Conservation (phyloP, 495 filamentous ascomycete genomes). For the Niebla homalea region DNA sequence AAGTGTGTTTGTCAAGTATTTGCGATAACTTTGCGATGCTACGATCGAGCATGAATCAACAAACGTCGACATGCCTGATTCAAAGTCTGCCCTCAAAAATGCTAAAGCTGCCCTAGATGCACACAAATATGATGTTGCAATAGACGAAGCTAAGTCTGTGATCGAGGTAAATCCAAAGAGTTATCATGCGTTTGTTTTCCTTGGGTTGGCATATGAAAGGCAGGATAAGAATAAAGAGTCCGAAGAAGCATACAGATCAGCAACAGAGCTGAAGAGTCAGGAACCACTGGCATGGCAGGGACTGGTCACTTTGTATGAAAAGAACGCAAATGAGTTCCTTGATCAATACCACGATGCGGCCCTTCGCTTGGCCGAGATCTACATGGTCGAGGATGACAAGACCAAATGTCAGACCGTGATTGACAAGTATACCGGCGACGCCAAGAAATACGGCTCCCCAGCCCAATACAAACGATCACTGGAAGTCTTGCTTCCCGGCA, state of each 20-base stretch:
- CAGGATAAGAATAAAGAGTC: conserved; percentile 54
- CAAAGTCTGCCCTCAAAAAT: conserved; percentile 72
- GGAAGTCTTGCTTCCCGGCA: conserved; percentile 60
- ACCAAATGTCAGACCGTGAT: conserved; percentile 65
- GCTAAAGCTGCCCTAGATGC: conserved; percentile 67
- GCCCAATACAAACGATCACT: conserved; percentile 60
- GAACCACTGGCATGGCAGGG: conserved; percentile 79
- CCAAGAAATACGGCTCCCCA: conserved; percentile 55
- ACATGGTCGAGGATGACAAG: conserved; percentile 47
- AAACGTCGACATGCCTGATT: conserved; percentile 34
- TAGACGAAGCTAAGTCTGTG: conserved; percentile 49
- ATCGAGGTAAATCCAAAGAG: conserved; percentile 61
- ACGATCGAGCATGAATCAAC: neutral
- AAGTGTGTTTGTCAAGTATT: too few species aligned
- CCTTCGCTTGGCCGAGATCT: conserved; percentile 60
- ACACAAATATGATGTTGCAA: conserved; percentile 63
- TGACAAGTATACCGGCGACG: conserved; percentile 63
- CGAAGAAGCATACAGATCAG: conserved; percentile 61
- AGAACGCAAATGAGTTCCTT: conserved; percentile 52
- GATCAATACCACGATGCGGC: conserved; percentile 60
- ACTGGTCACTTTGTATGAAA: conserved; percentile 73
- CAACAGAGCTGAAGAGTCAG: conserved; percentile 47
- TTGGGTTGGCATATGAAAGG: conserved; percentile 69
- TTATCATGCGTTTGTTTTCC: conserved; percentile 73
- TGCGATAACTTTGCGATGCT: too few species aligned